A percentile compares a stretch with the other conserved stretches of the same genome.
phyloP scores from a whole-genome alignment of 306 rosid genomes.

The Prunus campanulata region DNA sequence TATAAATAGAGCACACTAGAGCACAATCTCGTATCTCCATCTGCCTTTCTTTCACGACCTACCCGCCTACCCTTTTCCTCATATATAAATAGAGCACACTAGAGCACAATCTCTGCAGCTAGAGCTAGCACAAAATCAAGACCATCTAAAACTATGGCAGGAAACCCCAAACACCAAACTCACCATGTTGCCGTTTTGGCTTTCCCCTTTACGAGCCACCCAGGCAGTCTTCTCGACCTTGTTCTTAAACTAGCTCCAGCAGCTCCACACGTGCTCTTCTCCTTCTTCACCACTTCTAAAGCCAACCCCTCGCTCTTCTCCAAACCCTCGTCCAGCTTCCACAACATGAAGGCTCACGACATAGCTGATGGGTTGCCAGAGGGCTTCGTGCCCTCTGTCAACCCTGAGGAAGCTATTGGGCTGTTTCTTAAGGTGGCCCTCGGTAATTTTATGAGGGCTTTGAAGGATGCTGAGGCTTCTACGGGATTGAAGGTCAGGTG shows the following conservation, averaged over 20 bases:
- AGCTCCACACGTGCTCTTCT: slow-evolving; percentile 27
- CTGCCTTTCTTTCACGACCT: too few relatives aligned
- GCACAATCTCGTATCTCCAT: too few relatives aligned
- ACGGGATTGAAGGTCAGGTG: slow-evolving; percentile 42
- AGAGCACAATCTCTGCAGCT: too few relatives aligned
- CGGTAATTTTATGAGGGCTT: slow-evolving; percentile 24
- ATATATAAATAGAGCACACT: background rate
- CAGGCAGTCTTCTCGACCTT: slow-evolving; percentile 50
- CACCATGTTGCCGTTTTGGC: slow-evolving; percentile 62
- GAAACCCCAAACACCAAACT: background rate
- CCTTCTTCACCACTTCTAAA: slow-evolving; percentile 47
- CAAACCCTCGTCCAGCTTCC: background rate
- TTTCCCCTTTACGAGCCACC: slow-evolving; percentile 50
- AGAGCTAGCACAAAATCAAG: too few relatives aligned
- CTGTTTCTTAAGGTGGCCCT: slow-evolving; percentile 41
- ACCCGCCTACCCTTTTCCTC: background rate
- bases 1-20: too few relatives aligned
- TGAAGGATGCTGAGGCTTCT: slow-evolving; percentile 31
- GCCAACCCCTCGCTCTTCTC: slow-evolving; percentile 35
- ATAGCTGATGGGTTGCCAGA: slow-evolving; percentile 61
- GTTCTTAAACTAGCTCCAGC: slow-evolving; percentile 33
- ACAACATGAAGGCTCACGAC: slow-evolving; percentile 32
- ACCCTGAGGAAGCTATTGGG: slow-evolving; percentile 21
- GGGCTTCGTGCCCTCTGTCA: slow-evolving; percentile 23
- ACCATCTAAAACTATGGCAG: background rate